phyloP scores from a whole-genome alignment of 1,284 basidiomycete genomes.

The Cutaneotrichosporon sp. region DNA sequence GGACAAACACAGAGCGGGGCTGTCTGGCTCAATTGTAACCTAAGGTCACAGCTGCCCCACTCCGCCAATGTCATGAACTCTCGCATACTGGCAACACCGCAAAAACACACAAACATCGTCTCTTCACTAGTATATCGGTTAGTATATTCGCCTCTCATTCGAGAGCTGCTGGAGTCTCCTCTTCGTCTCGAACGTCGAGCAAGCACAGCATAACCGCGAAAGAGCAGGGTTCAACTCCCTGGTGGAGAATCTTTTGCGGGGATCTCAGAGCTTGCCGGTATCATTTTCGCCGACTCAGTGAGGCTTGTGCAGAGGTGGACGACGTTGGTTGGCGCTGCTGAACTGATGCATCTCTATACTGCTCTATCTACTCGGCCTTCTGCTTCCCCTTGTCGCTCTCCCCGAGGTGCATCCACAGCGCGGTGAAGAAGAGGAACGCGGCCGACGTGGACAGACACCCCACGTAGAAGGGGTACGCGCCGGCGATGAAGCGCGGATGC shows the following conservation, averaged over 20 bases:
- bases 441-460: constrained; percentile 82
- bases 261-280: too few relatives aligned
- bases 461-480: constrained; percentile 91
- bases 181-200: neutral
- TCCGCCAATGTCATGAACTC: too few relatives aligned
- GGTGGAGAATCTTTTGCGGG: neutral
- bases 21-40: too few relatives aligned
- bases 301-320: too few relatives aligned
- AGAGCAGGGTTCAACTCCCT: constrained; percentile 2
- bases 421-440: constrained; percentile 78
- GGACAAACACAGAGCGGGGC: too few relatives aligned
- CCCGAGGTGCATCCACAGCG: constrained; percentile 70
- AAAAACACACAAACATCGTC: neutral
- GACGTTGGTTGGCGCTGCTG: neutral
- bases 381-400: constrained; percentile 56
- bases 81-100: too few relatives aligned
- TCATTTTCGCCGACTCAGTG: too few relatives aligned
- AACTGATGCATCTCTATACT: constrained; percentile 2
- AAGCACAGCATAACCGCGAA: neutral
- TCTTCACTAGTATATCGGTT: constrained; percentile 4
- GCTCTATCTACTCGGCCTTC: constrained; percentile 43
- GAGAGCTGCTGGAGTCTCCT: neutral
- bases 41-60: too few relatives aligned
- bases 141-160: constrained; percentile 2
- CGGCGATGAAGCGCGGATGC: constrained; percentile 88